A percentile compares a stretch with the other conserved stretches of the same genome.
Evolutionary conservation across 192 early-diverging fungal genomes (phyloP).

Genomic region (Glomus cerebriforme): DNA sequence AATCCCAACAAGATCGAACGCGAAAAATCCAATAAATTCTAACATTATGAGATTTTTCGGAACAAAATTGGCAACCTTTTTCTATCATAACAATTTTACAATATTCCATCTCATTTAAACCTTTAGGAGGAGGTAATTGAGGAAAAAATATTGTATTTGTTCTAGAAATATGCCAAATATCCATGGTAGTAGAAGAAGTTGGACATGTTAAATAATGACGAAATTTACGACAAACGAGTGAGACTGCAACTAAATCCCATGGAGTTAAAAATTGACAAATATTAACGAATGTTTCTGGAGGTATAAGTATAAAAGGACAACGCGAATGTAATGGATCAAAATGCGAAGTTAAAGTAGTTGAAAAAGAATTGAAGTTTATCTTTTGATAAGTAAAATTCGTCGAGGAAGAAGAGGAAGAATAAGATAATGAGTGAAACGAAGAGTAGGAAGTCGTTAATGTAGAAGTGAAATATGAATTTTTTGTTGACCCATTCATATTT

Average conservation of each 20-base stretch:
- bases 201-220: background rate
- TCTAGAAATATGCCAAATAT: background rate
- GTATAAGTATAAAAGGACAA: background rate
- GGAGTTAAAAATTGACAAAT: background rate
- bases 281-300: slow-evolving; percentile 1
- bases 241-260: background rate
- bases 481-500: no score
- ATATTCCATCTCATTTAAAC: slow-evolving; percentile 1
- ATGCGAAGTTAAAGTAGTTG: background rate
- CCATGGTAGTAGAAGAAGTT: background rate
- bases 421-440: no score
- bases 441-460: no score
- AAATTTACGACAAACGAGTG: background rate
- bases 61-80: slow-evolving; percentile 5
- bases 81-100: background rate
- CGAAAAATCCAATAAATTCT: slow-evolving; percentile 10
- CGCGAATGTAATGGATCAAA: background rate
- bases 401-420: no score
- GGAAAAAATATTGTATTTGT: background rate
- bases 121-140: background rate
- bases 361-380: background rate
- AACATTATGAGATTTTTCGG: background rate
- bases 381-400: no score
- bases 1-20: background rate
- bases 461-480: no score